phyloP scores from a whole-genome alignment of 139 green algal species.

The Pycnococcus provasolii region DNA sequence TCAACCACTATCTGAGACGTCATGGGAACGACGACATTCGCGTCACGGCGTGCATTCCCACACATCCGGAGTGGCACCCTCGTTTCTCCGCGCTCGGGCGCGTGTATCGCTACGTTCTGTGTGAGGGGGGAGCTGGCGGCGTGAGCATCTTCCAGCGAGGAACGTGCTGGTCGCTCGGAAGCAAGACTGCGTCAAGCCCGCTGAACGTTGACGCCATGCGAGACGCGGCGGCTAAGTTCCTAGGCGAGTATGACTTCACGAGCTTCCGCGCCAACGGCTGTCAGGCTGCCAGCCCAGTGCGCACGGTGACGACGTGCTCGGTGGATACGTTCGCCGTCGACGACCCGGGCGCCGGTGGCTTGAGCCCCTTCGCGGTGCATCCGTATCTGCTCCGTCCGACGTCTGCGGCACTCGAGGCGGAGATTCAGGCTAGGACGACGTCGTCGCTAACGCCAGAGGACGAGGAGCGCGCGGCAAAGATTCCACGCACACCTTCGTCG shows the following conservation, averaged over 20 bases:
- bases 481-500: no score
- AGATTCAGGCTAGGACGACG: no score
- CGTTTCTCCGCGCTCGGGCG: constrained; percentile 5
- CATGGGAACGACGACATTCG: background rate
- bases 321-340: background rate
- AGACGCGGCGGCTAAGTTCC: background rate
- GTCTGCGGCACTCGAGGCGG: no score
- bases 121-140: no score
- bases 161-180: no score
- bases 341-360: background rate
- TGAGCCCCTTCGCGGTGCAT: no score
- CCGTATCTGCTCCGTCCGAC: no score
- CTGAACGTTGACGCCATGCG: constrained; percentile 19
- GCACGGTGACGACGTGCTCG: background rate
- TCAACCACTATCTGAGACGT: constrained; percentile 11
- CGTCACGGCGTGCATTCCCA: background rate
- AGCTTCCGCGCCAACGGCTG: constrained; percentile 14
- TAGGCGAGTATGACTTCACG: constrained; percentile 20
- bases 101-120: constrained; percentile 9
- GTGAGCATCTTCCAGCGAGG: no score
- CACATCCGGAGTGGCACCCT: constrained; percentile 12
- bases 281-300: constrained; percentile 9
- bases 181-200: no score
- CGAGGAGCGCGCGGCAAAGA: no score
- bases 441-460: no score